phyloP scores from a whole-genome alignment of 1,284 basidiomycete species.

The Takashimella koratensis region DNA sequence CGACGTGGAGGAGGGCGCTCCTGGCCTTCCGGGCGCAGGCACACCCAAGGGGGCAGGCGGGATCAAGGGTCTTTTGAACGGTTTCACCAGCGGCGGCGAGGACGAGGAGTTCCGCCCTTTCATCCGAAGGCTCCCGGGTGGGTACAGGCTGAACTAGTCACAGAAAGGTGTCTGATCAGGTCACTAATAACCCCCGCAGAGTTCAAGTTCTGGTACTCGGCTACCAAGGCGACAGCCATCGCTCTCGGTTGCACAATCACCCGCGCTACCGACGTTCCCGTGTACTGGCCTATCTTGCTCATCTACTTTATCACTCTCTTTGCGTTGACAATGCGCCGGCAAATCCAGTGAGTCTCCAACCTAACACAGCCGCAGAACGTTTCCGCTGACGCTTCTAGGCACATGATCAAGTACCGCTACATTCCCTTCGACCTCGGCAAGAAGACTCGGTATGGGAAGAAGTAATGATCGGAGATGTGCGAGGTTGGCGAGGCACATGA shows the following conservation, averaged over 20 bases:
- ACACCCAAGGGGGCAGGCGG: conserved; percentile 26
- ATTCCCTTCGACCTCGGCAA: conserved; percentile 47
- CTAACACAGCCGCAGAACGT: no score
- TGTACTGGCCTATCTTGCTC: conserved; percentile 96
- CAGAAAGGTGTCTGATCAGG: no score
- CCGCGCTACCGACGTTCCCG: conserved; percentile 83
- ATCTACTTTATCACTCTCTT: conserved; percentile 88
- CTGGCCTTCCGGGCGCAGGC: conserved; percentile 46
- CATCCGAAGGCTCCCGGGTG: conserved; percentile 92
- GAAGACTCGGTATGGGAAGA: conserved; percentile 43
- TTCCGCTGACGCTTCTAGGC: conserved; percentile 54
- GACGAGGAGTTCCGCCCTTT: conserved; percentile 92
- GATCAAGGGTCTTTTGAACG: conserved; percentile 41
- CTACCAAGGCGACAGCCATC: conserved; percentile 81
- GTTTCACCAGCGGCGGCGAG: conserved; percentile 48
- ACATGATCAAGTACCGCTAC: conserved; percentile 99
- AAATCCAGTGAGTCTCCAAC: conserved; percentile 75
- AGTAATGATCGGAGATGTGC: no score
- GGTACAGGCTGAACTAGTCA: no score
- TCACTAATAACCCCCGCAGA: no score
- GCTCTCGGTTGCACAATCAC: conserved; percentile 77
- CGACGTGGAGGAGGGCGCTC: conserved; percentile 91
- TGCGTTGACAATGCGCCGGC: conserved; percentile 83
- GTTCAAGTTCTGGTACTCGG: conserved; percentile 68
- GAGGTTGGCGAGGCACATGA: not conserved